Evolutionary conservation across 495 filamentous ascomycete species (phyloP).

Genomic region (Xylaria sp.): DNA sequence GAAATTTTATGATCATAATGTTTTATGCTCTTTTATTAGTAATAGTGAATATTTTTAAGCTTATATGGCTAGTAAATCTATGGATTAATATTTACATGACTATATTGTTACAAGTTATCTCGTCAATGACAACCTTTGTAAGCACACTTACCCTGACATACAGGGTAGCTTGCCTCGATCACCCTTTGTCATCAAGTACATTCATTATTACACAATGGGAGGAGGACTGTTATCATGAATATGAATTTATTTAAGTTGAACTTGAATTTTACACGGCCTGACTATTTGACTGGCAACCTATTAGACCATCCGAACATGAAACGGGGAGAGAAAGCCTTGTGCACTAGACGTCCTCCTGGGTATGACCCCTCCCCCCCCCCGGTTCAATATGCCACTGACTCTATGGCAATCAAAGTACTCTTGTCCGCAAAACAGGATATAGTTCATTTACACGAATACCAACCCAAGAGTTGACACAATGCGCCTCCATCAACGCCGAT

Average conservation of each 20-base stretch:
- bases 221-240: too few relatives aligned
- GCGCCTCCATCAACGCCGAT: conserved; percentile 36
- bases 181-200: too few relatives aligned
- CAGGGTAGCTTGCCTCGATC: not conserved
- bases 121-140: not conserved
- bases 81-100: too few relatives aligned
- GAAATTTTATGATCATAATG: too few relatives aligned
- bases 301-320: not conserved
- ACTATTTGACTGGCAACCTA: not conserved
- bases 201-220: too few relatives aligned
- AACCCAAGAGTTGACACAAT: conserved; percentile 12
- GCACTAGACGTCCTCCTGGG: not conserved
- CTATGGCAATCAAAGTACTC: not conserved
- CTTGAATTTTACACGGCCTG: not conserved
- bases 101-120: too few relatives aligned
- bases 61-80: too few relatives aligned
- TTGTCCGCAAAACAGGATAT: not conserved
- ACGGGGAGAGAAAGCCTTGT: not conserved
- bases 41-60: too few relatives aligned
- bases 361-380: too few relatives aligned
- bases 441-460: not conserved
- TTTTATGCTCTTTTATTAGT: too few relatives aligned
- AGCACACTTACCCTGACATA: not conserved
- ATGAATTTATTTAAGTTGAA: not conserved
- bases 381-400: not conserved